Base-by-base conservation (phyloP, 2,329 filamentous ascomycete genomes). In the Colletotrichum costaricense region DNA sequence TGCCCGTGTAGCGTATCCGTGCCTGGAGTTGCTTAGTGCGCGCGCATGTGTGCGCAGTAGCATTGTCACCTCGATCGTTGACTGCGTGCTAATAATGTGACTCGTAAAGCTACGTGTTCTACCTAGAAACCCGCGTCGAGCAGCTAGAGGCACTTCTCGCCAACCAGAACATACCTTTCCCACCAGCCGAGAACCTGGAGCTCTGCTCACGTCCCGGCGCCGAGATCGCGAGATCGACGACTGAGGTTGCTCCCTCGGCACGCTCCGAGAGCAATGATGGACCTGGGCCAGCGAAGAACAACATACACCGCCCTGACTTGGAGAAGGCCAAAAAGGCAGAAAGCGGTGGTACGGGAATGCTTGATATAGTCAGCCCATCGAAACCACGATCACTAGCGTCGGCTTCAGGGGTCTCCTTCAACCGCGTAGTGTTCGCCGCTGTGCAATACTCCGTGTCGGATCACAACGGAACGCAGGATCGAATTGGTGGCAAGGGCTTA, bases 401-500 rank as follows among this genome's bases (percentile, higher is more conserved):
- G 0, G 93, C 94, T 1, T 95, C 95, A 2, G 96, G 95, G 19
- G 97, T 98, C 63, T 97, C 95, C 0, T 98, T 98, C 84, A 95
- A 96, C 5, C 90, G 95, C 69, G 95, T 98, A 14, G 96, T 98
- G 12, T 97, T 98, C 80, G 95, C 96, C 11, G 96, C 96, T 1
- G 95, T 98, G 59, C 97, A 97, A 78, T 90, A 90, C 60, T 91
- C 89, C 0, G 88, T 92, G 19, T 88, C 89, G 11, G 89, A 90
- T 74, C 86, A 89, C 81, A 92, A 91, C 78, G 94, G 93, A 6
- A 86, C 85, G 59, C 67, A 64, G n/a, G 72, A 75, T 55, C 62
- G 73, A 16, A 35, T 52, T 5, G 67, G 56, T 5, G 58, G 52
- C 77, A 91, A 91, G 76, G 89, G 87, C 42, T 89, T 69, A 16